A percentile compares a stretch with the other conserved stretches of the same genome.
These are phyloP conservation scores for Aspergillus ibericus DNA, from an alignment of 2,329 filamentous ascomycete species.

Conservation along the genomic window DNA sequence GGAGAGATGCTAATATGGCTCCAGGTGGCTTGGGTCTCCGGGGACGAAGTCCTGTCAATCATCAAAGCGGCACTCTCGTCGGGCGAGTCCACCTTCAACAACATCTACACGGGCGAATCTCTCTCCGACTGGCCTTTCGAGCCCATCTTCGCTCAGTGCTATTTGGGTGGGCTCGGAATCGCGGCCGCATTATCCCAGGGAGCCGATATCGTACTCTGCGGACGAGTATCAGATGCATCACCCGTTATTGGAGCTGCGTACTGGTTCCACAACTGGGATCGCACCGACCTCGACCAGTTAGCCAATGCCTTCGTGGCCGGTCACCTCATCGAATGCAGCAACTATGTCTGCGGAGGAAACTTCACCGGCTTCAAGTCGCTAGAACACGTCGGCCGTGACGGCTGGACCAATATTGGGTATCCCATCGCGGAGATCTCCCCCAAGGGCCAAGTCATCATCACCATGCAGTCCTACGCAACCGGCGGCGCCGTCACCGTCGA, in stretches of 20 bases:
- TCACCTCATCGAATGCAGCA: conserved; percentile 44
- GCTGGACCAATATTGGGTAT: conserved; percentile 49
- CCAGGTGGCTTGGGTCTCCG: conserved; percentile 51
- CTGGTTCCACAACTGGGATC: conserved; percentile 47
- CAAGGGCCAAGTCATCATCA: conserved; percentile 45
- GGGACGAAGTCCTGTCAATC: conserved; percentile 45
- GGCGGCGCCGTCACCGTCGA: conserved; percentile 49
- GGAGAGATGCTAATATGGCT: conserved; percentile 4
- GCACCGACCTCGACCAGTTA: conserved; percentile 37
- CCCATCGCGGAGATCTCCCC: conserved; percentile 49
- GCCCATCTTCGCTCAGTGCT: conserved; percentile 28
- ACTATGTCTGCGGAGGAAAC: conserved; percentile 47
- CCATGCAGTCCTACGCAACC: conserved; percentile 42
- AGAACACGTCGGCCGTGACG: conserved; percentile 25
- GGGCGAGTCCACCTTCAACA: conserved; percentile 40
- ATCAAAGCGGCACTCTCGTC: conserved; percentile 31
- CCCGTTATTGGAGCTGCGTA: conserved; percentile 44
- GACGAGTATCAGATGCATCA: conserved; percentile 47
- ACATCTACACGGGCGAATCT: conserved; percentile 40
- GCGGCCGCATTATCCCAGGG: conserved; percentile 40
- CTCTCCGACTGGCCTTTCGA: conserved; percentile 41
- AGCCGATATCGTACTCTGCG: conserved; percentile 48
- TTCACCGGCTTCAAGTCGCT: conserved; percentile 45
- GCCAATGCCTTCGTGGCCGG: conserved; percentile 43
- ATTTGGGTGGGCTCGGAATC: conserved; percentile 44